Base-by-base conservation (phyloP, 108 stramenopile genomes). In the Cyclotella distinguenda region DNA sequence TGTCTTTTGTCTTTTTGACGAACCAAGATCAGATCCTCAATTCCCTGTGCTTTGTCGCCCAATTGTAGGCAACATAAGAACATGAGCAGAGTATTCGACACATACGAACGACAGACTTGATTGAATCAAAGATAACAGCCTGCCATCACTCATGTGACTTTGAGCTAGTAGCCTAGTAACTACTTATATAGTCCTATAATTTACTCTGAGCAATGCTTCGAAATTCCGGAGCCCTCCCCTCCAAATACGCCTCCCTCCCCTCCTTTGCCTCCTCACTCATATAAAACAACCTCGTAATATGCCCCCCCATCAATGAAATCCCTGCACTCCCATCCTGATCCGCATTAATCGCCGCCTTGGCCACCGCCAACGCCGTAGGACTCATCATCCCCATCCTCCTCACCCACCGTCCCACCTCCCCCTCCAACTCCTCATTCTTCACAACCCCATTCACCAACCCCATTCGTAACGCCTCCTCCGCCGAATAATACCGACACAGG, bases 251-350 rank as follows among this genome's bases (percentile, higher is more conserved):
- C 32, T 95, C 69, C 30, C 89, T 72, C 3, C 96, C 96, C 82
- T 97, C 96, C 61, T 91, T 94, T 7, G 85, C 86, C 70, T 97
- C 96, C 8, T 89, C 85, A 13, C 78, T 85, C 81, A 92, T 84
- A 60, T 97, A 97, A 71, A 95, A 97, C 55, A 97, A 72, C 44
- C 95, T 60, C 9, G 96, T 97, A 18, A 95, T 77, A 65, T 96
- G 88, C 1, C 96, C 96, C 35, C 94, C 96, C 74, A 97, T 75
- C 68, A 93, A 83, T 55, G 85, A 79, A 42, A 94, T 84, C n/a
- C 96, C 96, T 16, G 93, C 93, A 40, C 78, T 84, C 9, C 96
- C 96, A 78, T 97, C 95, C 57, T 96, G 90, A 52, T 94, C 94
- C 8, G 96, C 96, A 79, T 97, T 95, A 36, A 93, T 83, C 2